Evolutionary conservation across 2,329 filamentous ascomycete species (phyloP), one percentile per base, ranked within the genome.

Genomic region (Metarhizium robertsii): DNA sequence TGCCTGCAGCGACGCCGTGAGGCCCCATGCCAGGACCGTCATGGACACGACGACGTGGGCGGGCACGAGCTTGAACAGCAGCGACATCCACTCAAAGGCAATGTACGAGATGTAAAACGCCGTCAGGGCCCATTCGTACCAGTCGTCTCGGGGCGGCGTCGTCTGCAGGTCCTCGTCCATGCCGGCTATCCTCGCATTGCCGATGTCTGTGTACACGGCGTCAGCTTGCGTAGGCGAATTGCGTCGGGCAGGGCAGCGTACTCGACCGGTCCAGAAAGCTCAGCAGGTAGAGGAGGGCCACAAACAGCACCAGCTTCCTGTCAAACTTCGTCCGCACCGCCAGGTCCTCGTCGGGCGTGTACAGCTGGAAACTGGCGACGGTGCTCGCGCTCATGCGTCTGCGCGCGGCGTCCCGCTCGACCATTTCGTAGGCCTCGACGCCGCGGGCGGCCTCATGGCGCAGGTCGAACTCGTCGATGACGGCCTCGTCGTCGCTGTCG

Each of bases 181-280:
- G 59, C 83, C 83, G 30, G 83, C 83, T 47, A 86, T 80, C 57
- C 77, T 77, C 32, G 83, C 83, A 63, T 85, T 84, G 48, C 80
- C 81, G 52, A 85, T 84, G 61, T 84, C 80, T 83, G 47, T 10
- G 38, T 8, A 32, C n/a, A 1, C 7, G 45, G 46, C 32, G 49
- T 40, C 38, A 40, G 38, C 38, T 13, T 16, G 4, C 10, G 38
- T 40, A 16, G 14, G 50, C 20, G 38, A 13, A 29, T 6, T 25
- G 25, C 25, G 25, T 25, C 25, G 11, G 34, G 16, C 4, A 46
- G 48, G 32, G 29, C 5, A n/a, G 73, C 78, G 59, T 75, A 91
- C 89, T 95, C 18, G 88, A 92, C 61, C 91, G 80, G 69, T 96
- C 91, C 61, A 96, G 72, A 67, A 95, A 96, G 59, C 85, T 87